A percentile compares a stretch with the other conserved stretches of the same genome.
Evolutionary conservation across 768 basidiomycete species (phyloP).

Genomic region (Jaapia argillacea): DNA sequence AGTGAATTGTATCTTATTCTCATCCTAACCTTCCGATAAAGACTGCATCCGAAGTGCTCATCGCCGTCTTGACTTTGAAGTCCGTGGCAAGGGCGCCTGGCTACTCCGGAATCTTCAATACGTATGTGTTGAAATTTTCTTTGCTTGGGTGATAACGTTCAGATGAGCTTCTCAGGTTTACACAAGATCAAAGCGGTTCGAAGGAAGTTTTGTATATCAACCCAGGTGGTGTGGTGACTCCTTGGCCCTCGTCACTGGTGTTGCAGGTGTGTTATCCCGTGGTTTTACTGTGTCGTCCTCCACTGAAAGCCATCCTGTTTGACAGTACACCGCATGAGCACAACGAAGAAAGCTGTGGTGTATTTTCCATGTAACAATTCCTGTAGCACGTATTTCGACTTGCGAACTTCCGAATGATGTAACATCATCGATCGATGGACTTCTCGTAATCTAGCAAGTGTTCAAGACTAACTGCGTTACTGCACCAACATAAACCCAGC

Average conservation of each 20-base stretch:
- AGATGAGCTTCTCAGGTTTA: neutral
- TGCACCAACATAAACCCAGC: no score
- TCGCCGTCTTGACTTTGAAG: conserved; percentile 2
- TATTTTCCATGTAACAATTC: no score
- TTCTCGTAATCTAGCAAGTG: no score
- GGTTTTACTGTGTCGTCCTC: neutral
- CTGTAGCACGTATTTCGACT: neutral
- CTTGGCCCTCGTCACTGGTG: conserved; percentile 9
- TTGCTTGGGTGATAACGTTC: neutral
- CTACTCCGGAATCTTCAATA: conserved; percentile 6
- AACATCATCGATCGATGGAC: neutral
- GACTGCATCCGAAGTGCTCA: conserved; percentile 7
- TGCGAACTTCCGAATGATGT: neutral
- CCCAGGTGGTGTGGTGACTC: conserved; percentile 5
- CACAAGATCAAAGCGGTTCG: neutral
- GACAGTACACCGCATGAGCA: neutral
- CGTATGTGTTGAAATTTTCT: conserved; percentile 3
- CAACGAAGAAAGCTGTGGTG: neutral
- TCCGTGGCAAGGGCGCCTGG: conserved; percentile 5
- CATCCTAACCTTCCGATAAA: neutral
- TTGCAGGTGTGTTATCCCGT: conserved; percentile 6
- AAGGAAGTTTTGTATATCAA: conserved; percentile 4
- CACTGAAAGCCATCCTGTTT: neutral
- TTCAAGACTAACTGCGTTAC: no score
- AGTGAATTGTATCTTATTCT: neutral